phyloP scores from a whole-genome alignment of 495 filamentous ascomycete genomes.

The Penicillium diatomitis region DNA sequence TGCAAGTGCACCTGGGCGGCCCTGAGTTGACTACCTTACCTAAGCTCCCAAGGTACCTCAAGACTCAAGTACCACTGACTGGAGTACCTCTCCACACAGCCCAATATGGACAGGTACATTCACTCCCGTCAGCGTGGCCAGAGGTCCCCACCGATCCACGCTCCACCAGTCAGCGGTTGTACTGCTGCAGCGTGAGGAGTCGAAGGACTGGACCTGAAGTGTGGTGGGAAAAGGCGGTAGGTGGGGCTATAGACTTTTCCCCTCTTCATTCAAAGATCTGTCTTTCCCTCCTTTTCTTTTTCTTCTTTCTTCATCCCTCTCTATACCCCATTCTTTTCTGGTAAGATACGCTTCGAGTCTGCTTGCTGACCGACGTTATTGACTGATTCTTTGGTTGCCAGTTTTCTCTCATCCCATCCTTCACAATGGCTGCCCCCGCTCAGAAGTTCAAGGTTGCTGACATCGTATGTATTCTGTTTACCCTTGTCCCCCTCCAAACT shows the following conservation, averaged over 20 bases:
- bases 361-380: background rate
- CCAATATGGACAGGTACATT: too few species aligned
- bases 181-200: too few species aligned
- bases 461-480: constrained; percentile 48
- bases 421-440: constrained; percentile 62
- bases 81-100: too few species aligned
- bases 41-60: too few species aligned
- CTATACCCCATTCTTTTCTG: constrained; percentile 2
- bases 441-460: constrained; percentile 97
- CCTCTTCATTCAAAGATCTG: constrained; percentile 10
- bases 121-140: too few species aligned
- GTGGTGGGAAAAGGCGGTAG: background rate
- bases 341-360: background rate
- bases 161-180: too few species aligned
- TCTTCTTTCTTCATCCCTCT: constrained; percentile 5
- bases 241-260: constrained; percentile 14
- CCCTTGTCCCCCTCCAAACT: background rate
- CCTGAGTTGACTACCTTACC: too few species aligned
- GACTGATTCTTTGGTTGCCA: constrained; percentile 1
- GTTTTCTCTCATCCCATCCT: constrained; percentile 3
- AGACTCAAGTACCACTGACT: too few species aligned
- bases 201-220: too few species aligned
- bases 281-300: constrained; percentile 11
- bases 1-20: background rate
- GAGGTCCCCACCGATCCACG: too few species aligned